Conservation (phyloP, 371 early-diverging fungal genomes). For the Mortierella sp. region DNA sequence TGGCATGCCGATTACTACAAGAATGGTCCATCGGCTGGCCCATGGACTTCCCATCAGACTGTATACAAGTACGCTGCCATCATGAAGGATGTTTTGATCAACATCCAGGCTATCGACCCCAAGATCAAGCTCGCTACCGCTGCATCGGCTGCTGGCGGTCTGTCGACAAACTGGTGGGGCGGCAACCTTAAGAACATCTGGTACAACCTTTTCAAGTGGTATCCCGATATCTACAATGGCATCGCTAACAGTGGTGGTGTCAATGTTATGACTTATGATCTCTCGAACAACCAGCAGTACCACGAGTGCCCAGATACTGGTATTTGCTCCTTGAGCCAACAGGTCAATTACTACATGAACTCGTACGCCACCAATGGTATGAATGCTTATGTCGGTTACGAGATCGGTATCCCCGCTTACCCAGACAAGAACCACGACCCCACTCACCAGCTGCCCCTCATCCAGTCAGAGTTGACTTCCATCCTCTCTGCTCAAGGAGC, state of each 20-base stretch:
- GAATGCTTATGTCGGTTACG: slow-evolving; percentile 50
- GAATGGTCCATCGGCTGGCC: slow-evolving; percentile 42
- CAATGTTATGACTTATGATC: slow-evolving; percentile 58
- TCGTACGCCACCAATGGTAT: slow-evolving; percentile 46
- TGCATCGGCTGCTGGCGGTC: slow-evolving; percentile 54
- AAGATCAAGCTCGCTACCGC: slow-evolving; percentile 39
- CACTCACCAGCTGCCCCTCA: slow-evolving; percentile 48
- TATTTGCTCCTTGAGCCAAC: slow-evolving; percentile 45
- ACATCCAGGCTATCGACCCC: slow-evolving; percentile 47
- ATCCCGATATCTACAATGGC: slow-evolving; percentile 50
- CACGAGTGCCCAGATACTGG: slow-evolving; percentile 46
- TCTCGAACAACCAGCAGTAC: slow-evolving; percentile 49
- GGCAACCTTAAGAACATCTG: slow-evolving; percentile 59
- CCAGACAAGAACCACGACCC: slow-evolving; percentile 50
- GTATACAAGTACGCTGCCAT: slow-evolving; percentile 56
- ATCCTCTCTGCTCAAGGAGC: slow-evolving; percentile 46
- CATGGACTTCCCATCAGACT: slow-evolving; percentile 50
- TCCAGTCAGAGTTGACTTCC: slow-evolving; percentile 35
- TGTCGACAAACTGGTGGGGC: slow-evolving; percentile 57
- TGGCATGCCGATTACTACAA: slow-evolving; percentile 55
- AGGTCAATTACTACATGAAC: slow-evolving; percentile 56
- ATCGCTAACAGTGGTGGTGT: slow-evolving; percentile 55
- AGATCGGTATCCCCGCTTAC: slow-evolving; percentile 57
- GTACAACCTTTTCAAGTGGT: slow-evolving; percentile 48
- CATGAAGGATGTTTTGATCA: slow-evolving; percentile 51